A percentile compares a stretch with the other conserved stretches of the same genome.
Evolutionary conservation across 2,329 filamentous ascomycete species (phyloP).

Genomic region (Aspergillus fischeri): DNA sequence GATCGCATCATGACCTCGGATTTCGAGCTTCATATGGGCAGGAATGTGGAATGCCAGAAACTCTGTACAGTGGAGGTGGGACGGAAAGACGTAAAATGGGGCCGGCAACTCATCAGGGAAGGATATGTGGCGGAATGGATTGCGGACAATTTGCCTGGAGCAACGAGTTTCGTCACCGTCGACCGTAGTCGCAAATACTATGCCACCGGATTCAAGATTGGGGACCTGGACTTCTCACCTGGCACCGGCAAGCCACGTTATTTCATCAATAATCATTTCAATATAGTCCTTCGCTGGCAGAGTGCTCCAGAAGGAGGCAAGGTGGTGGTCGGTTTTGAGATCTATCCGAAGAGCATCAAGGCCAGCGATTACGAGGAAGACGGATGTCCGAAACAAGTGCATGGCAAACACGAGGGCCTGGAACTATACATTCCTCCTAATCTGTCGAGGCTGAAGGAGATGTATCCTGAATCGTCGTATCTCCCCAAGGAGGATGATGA

Average conservation of each 20-base stretch:
- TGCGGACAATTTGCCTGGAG: conserved; percentile 83
- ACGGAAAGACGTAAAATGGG: conserved; percentile 61
- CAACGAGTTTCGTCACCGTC: conserved; percentile 81
- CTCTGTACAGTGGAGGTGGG: conserved; percentile 68
- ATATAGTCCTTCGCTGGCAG: conserved; percentile 75
- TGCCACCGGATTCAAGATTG: conserved; percentile 83
- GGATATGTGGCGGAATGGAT: conserved; percentile 93
- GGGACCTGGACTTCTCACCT: conserved; percentile 65
- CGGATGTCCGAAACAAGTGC: conserved; percentile 66
- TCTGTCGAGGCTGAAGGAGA: conserved; percentile 51
- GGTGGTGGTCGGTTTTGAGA: conserved; percentile 82
- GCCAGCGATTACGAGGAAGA: conserved; percentile 56
- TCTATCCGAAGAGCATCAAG: conserved; percentile 80
- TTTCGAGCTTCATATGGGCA: conserved; percentile 73
- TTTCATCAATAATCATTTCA: conserved; percentile 85
- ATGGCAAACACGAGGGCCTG: conserved; percentile 60
- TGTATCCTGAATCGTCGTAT: conserved; percentile 59
- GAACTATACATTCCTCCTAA: conserved; percentile 66
- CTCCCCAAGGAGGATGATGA: conserved; percentile 54
- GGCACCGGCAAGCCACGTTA: conserved; percentile 59
- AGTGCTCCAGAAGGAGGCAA: conserved; percentile 68
- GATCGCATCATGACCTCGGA: conserved; percentile 83
- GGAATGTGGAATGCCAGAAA: conserved; percentile 67
- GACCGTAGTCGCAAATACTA: conserved; percentile 86
- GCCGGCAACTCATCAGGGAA: conserved; percentile 67